Conservation (phyloP, 306 rosid species). For the Sicyos edulis region DNA sequence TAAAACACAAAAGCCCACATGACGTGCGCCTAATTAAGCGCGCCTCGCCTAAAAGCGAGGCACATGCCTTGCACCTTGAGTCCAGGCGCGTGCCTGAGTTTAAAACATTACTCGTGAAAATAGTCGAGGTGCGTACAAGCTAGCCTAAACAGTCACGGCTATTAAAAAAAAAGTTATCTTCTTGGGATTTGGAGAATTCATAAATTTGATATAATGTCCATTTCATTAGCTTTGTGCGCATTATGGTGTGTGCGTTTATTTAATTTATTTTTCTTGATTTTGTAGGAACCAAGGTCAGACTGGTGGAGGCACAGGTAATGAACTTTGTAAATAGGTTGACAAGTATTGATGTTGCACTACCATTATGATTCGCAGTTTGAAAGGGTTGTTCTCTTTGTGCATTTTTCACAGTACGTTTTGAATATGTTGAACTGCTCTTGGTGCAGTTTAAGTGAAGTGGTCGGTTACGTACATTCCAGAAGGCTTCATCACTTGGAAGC, state of each 20-base stretch:
- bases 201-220: background rate
- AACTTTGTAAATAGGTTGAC: conserved; percentile 15
- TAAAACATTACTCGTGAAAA: too few relatives aligned
- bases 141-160: too few relatives aligned
- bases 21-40: too few relatives aligned
- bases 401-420: background rate
- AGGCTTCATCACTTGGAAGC: conserved; percentile 4
- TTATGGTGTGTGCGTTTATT: background rate
- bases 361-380: conserved; percentile 2
- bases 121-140: too few relatives aligned
- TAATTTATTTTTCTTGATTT: background rate
- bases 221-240: conserved; percentile 8
- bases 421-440: conserved; percentile 7
- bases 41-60: too few relatives aligned
- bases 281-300: conserved; percentile 35
- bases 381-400: conserved; percentile 5
- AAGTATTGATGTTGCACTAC: background rate
- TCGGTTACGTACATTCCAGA: background rate
- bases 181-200: background rate
- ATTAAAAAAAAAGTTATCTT: background rate
- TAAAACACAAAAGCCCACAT: too few relatives aligned
- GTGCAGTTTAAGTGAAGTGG: background rate
- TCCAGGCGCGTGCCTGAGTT: too few relatives aligned
- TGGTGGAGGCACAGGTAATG: conserved; percentile 39
- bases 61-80: too few relatives aligned